Evolutionary conservation across 1,139 yeast genomes (phyloP).

Genomic region (Hansenula anomala): DNA sequence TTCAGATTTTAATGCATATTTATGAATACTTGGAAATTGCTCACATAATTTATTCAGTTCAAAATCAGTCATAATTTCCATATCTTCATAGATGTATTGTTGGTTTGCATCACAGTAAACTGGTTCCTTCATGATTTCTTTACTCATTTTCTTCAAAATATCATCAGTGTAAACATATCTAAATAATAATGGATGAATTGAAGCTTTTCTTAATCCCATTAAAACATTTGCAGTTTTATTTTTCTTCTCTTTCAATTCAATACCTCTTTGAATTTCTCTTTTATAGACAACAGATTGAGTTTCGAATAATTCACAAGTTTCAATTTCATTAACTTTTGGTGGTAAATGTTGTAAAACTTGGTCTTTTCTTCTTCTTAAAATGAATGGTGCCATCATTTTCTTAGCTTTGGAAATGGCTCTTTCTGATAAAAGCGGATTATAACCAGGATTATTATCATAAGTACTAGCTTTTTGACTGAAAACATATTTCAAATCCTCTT

Average conservation of each 20-base stretch:
- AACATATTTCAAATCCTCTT: constrained; percentile 75
- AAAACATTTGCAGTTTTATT: constrained; percentile 47
- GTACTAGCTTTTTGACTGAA: constrained; percentile 84
- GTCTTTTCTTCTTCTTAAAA: constrained; percentile 82
- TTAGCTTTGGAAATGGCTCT: constrained; percentile 92
- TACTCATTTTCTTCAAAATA: constrained; percentile 61
- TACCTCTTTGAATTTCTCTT: constrained; percentile 46
- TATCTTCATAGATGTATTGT: constrained; percentile 78
- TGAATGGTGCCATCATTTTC: constrained; percentile 98
- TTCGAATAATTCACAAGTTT: constrained; percentile 57
- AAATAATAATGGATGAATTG: constrained; percentile 71
- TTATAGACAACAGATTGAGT: constrained; percentile 60
- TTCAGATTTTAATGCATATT: constrained; percentile 49
- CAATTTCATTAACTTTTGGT: constrained; percentile 58
- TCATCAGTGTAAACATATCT: constrained; percentile 55
- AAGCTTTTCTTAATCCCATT: constrained; percentile 70
- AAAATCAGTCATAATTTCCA: constrained; percentile 94
- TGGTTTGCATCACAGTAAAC: constrained; percentile 72
- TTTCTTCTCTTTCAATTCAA: constrained; percentile 45
- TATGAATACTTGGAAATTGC: constrained; percentile 63
- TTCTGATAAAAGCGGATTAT: constrained; percentile 79
- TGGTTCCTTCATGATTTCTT: constrained; percentile 74
- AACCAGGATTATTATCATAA: constrained; percentile 40
- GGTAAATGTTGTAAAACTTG: constrained; percentile 92
- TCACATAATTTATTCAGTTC: constrained; percentile 76